Evolutionary conservation across 306 rosid genomes (phyloP), one percentile per base, ranked within the genome.

Genomic region (Lotus japonicus): DNA sequence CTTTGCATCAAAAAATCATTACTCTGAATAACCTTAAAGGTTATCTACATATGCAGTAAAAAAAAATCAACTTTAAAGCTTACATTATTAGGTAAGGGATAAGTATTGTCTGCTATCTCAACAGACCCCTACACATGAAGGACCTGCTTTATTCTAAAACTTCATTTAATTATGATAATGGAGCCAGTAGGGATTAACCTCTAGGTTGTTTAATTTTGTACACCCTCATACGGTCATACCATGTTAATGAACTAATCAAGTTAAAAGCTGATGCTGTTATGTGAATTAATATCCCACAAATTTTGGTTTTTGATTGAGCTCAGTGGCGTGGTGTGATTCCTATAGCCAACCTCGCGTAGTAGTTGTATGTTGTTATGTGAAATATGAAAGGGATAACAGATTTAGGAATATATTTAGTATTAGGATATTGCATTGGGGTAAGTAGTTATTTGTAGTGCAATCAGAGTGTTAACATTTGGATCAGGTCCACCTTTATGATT

Each of bases 21-120:
- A 53, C 57, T 64, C 36, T 57, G 70, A 65, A 49, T 39, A 59
- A 35, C 8, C 58, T 19, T 43, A 54, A 73, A 61, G 43, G 19
- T 42, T 42, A 17, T 42, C 2, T 18, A 31, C 13, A 26, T 9
- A 9, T 74, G 41, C n/a, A 64, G 15, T 53, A 18, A 41, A 23
- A 52, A 61, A 44, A 5, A 35, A 11, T 68, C 71, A 61, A 66
- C 43, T 57, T 9, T 42, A 53, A 15, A 41, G 38, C 41, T 26
- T 26, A 45, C 3, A 56, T n/a, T 51, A 51, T 53, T 45, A 28
- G 63, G 70, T 39, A 64, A 42, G 41, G 21, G 58, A 36, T 28
- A 58, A 58, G 15, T 33, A 58, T 11, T 58, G 39, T 21, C 46
- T 17, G 67, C 38, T 16, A 33, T 58, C 19, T 58, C 38, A 31